These are phyloP conservation scores for Monosporascus ibericus DNA, from an alignment of 2,329 filamentous ascomycete species.

Conservation along the genomic window DNA sequence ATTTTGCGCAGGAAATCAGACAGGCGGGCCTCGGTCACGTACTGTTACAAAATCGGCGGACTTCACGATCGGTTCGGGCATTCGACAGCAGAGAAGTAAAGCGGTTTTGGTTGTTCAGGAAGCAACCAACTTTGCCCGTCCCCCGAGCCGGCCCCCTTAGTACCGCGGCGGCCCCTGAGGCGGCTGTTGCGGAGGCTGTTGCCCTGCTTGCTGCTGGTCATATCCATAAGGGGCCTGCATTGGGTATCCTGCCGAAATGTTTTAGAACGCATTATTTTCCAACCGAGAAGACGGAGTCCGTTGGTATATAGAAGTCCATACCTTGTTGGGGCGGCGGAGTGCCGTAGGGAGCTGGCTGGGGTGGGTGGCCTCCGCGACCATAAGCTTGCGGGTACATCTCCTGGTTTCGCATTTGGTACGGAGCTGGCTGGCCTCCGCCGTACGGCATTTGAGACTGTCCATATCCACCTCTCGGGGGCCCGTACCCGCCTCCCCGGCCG, in stretches of 20 bases:
- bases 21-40: not conserved
- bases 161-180: slow-evolving; percentile 36
- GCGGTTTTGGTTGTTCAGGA: not conserved
- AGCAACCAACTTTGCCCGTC: not conserved
- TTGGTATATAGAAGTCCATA: slow-evolving; percentile 16
- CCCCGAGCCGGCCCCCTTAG: slow-evolving; percentile 18
- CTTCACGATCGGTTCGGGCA: not conserved
- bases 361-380: slow-evolving; percentile 36
- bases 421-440: slow-evolving; percentile 28
- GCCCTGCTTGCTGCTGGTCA: slow-evolving; percentile 30
- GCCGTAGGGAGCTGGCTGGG: slow-evolving; percentile 32
- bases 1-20: slow-evolving; percentile 1
- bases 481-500: slow-evolving; percentile 26
- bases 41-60: not conserved
- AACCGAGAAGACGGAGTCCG: not conserved
- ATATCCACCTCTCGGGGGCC: slow-evolving; percentile 28
- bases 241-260: slow-evolving; percentile 17
- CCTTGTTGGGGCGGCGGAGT: slow-evolving; percentile 39
- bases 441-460: slow-evolving; percentile 28
- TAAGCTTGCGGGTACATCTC: slow-evolving; percentile 36
- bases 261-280: not conserved
- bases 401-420: slow-evolving; percentile 31
- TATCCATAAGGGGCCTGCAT: slow-evolving; percentile 36
- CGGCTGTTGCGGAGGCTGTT: slow-evolving; percentile 30
- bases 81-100: not conserved